A percentile compares a stretch with the other conserved stretches of the same genome.
These are phyloP conservation scores for Combretum micranthum DNA, from an alignment of 345 rosid species.

Conservation along the genomic window DNA sequence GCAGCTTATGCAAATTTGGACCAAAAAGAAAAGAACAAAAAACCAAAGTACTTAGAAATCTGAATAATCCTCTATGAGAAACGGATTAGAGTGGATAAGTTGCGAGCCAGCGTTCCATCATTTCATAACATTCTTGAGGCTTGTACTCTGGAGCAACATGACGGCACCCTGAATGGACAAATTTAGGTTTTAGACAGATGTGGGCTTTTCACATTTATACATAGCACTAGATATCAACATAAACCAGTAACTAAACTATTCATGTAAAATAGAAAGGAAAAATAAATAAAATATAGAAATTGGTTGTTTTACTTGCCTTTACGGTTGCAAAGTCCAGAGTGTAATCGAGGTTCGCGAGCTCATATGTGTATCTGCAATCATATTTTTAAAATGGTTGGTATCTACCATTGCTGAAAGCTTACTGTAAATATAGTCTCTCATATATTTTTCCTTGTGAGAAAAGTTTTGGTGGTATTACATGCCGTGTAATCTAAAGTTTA, in stretches of 20 bases:
- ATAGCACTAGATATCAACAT: not conserved
- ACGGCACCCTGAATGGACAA: constrained; percentile 16
- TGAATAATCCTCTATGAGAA: not conserved
- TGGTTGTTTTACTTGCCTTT: constrained; percentile 12
- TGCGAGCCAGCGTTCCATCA: constrained; percentile 20
- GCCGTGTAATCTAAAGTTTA: too few relatives aligned
- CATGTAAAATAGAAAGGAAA: not conserved
- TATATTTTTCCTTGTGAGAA: too few relatives aligned
- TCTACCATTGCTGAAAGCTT: too few relatives aligned
- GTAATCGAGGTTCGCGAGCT: constrained; percentile 8
- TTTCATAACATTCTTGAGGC: constrained; percentile 18
- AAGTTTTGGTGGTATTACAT: too few relatives aligned
- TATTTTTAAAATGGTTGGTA: too few relatives aligned
- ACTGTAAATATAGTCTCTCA: too few relatives aligned
- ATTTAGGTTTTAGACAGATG: not conserved
- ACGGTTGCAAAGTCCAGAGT: constrained; percentile 17
- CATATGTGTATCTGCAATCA: constrained; percentile 18
- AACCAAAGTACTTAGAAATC: too few relatives aligned
- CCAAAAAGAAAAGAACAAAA: too few relatives aligned
- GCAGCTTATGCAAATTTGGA: too few relatives aligned
- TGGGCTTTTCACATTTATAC: not conserved
- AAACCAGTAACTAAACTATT: not conserved
- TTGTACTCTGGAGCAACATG: constrained; percentile 29
- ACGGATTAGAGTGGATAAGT: not conserved
- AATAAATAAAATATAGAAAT: not conserved